These are phyloP conservation scores for Colletotrichum tanaceti DNA, from an alignment of 2,329 filamentous ascomycete species.

Conservation along the genomic window DNA sequence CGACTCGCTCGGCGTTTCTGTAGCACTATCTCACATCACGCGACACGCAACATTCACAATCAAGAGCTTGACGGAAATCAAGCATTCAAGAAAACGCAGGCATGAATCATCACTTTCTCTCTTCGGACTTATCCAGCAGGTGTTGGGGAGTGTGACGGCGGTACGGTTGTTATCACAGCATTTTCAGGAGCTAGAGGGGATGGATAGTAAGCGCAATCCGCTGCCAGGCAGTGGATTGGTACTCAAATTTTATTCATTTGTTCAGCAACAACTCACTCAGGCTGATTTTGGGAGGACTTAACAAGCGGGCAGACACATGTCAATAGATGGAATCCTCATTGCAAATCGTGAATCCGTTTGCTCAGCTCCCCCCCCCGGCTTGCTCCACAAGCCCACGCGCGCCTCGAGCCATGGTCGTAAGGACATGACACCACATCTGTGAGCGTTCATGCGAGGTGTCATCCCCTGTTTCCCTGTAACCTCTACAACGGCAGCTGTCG, in stretches of 20 bases:
- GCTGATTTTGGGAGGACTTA: slow-evolving; percentile 12
- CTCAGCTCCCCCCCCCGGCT: not conserved
- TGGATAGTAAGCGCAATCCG: slow-evolving; percentile 24
- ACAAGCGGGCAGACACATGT: slow-evolving; percentile 29
- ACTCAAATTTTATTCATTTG: slow-evolving; percentile 25
- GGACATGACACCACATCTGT: slow-evolving; percentile 29
- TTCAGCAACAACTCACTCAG: not conserved
- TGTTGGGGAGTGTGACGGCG: slow-evolving; percentile 38
- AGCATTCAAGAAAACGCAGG: slow-evolving; percentile 27
- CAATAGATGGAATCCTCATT: slow-evolving; percentile 34
- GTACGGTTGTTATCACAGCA: slow-evolving; percentile 37
- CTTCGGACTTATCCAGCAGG: slow-evolving; percentile 37
- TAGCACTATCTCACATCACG: slow-evolving; percentile 27
- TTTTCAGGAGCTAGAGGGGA: slow-evolving; percentile 40
- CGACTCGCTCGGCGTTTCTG: slow-evolving; percentile 22
- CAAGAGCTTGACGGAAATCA: slow-evolving; percentile 24
- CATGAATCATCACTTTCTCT: slow-evolving; percentile 37
- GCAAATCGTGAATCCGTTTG: not conserved
- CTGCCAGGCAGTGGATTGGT: slow-evolving; percentile 32
- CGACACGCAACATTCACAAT: slow-evolving; percentile 30
- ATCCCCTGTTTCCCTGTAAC: slow-evolving; percentile 15
- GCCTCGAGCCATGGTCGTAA: slow-evolving; percentile 27
- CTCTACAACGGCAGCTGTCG: slow-evolving; percentile 3
- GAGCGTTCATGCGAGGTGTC: slow-evolving; percentile 12
- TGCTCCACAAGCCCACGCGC: slow-evolving; percentile 7